Percentiles rank a stretch among this genome's conserved stretches.
These are phyloP conservation scores for Aureobasidium pullulans DNA, from an alignment of 2,329 filamentous ascomycete genomes.

Conservation along the genomic window DNA sequence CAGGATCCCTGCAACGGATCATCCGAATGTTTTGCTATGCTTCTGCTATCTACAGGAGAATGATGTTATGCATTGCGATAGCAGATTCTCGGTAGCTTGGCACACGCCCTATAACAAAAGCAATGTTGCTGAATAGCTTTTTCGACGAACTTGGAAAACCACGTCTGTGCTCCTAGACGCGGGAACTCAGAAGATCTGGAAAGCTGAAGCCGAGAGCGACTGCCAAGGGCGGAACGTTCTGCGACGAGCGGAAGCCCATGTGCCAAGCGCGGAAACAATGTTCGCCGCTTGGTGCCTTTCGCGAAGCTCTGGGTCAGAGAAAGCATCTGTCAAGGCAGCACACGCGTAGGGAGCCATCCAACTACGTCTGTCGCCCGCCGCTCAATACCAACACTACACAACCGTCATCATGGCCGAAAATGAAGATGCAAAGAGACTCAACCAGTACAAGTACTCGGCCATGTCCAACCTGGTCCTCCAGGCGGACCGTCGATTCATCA, in stretches of 20 bases:
- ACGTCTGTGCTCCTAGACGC: background rate
- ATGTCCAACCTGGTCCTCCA: constrained; percentile 99
- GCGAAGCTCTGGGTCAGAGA: background rate
- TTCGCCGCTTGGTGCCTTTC: background rate
- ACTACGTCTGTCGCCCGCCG: constrained; percentile 14
- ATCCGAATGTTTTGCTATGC: no score
- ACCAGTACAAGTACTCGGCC: constrained; percentile 33
- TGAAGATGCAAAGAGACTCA: constrained; percentile 28
- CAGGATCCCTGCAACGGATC: no score
- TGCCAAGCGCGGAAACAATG: background rate
- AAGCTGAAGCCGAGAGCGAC: background rate
- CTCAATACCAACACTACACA: background rate
- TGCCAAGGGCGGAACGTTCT: background rate
- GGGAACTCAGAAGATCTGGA: background rate
- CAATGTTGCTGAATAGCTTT: background rate
- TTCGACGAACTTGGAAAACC: background rate
- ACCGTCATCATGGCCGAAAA: constrained; percentile 24
- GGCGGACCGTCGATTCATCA: constrained; percentile 94
- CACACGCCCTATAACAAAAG: background rate
- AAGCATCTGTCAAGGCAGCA: constrained; percentile 12
- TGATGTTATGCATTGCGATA: background rate
- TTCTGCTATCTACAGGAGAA: no score
- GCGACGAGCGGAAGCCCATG: background rate
- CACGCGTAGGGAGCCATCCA: constrained; percentile 11
- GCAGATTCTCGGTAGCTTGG: background rate